Evolutionary conservation across 1,284 basidiomycete species (phyloP), one percentile per base, ranked within the genome.

Genomic region (Moniliella sp.): DNA sequence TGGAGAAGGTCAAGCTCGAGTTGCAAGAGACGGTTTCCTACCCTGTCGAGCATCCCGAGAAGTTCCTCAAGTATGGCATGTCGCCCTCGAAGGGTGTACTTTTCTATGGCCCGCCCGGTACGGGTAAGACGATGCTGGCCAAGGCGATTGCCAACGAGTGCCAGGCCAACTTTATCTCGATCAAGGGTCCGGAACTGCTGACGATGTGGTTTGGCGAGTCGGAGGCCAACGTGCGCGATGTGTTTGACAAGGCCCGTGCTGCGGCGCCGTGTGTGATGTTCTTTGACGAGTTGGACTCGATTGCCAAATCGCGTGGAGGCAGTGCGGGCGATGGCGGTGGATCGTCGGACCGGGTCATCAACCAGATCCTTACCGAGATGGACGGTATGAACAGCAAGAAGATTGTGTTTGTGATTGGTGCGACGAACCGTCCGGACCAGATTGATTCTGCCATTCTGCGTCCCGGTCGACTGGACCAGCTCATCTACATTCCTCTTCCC

Each of bases 201-300:
- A 97, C 86, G 8, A 97, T 97, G 91, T 97, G 88, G 88, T 97
- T 97, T 65, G 91, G 91, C 73, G 91, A 97, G 69, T 93, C 84
- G 4, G 91, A 99, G 65, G 88, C 88, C 45, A 94, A 94, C 57
- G 91, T 99, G 33, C 82, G 91, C 50, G 91, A 97, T 50, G 83
- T 97, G 40, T 99, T 99, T 64, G 88, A 97, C 72, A 94, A 97
- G 67, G 88, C 91, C 33, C 81, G 91, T 50, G 88, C 88, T 14
- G 91, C 91, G 3, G 86, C 88, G n/a, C 91, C 91, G 27, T 94
- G 88, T 63, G 84, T 97, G 46, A 93, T 97, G 84, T 97, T 97
- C 78, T 97, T 97, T 65, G 88, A 99, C 57, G 88, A 99, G 66
- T 69, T 99, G 57, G 88, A 97, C 62, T 91, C 88, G 8, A 94